Conservation (phyloP, 2,329 filamentous ascomycete genomes). For the Aspergillus ochraceus region DNA sequence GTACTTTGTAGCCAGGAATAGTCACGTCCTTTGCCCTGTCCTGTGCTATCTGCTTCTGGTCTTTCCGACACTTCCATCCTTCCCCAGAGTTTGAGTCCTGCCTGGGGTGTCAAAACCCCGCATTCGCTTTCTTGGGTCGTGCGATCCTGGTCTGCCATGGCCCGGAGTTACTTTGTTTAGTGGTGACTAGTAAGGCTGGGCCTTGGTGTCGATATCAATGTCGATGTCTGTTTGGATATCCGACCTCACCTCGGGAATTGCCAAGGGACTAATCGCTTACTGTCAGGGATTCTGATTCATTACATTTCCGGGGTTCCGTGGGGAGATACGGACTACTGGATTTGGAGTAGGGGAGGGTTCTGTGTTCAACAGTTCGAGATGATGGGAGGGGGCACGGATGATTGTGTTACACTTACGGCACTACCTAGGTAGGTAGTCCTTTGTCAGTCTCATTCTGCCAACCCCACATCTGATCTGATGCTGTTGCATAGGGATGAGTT, state of each 20-base stretch:
- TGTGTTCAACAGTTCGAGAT: no score
- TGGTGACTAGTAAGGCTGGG: background rate
- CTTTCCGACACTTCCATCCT: background rate
- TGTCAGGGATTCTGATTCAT: background rate
- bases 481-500: no score
- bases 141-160: background rate
- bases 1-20: background rate
- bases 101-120: background rate
- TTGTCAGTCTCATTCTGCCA: background rate
- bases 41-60: background rate
- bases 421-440: no score
- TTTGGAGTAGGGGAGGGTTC: background rate
- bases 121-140: background rate
- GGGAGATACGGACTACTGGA: background rate
- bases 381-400: no score
- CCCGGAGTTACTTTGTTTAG: background rate
- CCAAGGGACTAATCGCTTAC: background rate
- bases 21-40: background rate
- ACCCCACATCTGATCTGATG: background rate
- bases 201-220: background rate
- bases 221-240: background rate
- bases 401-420: no score
- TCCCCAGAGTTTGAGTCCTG: background rate
- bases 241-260: background rate
- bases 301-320: background rate